A percentile compares a stretch with the other conserved stretches of the same genome.
Conservation (phyloP, 192 early-diverging fungal genomes). For the Podila clonocystis region DNA sequence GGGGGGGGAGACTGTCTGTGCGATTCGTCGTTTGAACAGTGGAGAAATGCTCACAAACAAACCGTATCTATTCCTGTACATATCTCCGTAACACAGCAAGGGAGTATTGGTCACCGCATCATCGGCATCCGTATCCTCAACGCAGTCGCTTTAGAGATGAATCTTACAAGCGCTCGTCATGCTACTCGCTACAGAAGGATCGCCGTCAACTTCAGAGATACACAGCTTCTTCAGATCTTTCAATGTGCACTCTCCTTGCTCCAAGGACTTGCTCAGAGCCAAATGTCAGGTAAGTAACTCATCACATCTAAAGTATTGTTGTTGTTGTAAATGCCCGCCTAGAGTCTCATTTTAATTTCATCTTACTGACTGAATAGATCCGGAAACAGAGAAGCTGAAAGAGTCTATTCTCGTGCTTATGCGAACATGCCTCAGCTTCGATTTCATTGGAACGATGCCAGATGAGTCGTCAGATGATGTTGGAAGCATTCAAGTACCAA, state of each 20-base stretch:
- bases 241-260: constrained; percentile 31
- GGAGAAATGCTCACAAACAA: constrained; percentile 44
- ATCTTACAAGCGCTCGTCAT: constrained; percentile 22
- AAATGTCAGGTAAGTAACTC: constrained; percentile 23
- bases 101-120: constrained; percentile 13
- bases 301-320: neutral
- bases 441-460: constrained; percentile 43
- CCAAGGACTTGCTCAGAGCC: neutral
- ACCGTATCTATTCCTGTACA: neutral
- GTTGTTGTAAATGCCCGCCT: no score
- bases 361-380: constrained; percentile 5
- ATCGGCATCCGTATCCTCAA: constrained; percentile 38
- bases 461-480: constrained; percentile 46
- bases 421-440: constrained; percentile 34
- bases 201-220: constrained; percentile 40
- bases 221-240: constrained; percentile 36
- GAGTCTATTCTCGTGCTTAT: constrained; percentile 35
- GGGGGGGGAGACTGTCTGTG: neutral
- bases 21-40: constrained; percentile 12
- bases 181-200: constrained; percentile 37
- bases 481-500: constrained; percentile 73
- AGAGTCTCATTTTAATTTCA: no score
- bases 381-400: constrained; percentile 28
- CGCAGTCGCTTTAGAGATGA: constrained; percentile 40
- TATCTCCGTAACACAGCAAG: neutral